Conservation (phyloP, 495 filamentous ascomycete genomes). For the Aspergillus diversus region DNA sequence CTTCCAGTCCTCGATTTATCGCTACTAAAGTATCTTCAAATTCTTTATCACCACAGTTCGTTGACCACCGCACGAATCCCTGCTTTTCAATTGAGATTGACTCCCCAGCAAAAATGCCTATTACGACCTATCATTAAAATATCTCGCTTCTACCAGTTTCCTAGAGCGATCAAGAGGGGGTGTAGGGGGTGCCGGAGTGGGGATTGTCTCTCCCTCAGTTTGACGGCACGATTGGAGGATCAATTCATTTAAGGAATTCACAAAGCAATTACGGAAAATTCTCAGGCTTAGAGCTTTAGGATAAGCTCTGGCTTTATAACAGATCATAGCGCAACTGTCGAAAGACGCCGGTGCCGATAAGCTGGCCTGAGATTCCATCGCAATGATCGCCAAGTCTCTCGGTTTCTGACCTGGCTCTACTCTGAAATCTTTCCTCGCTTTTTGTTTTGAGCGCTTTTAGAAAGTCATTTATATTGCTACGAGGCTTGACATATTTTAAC, state of each 20-base stretch:
- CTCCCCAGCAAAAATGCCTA: slow-evolving; percentile 22
- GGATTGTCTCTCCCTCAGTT: slow-evolving; percentile 5
- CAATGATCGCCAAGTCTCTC: slow-evolving; percentile 11
- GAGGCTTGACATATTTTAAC: neutral
- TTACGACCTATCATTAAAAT: slow-evolving; percentile 11
- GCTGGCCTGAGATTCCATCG: neutral
- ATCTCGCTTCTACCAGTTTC: slow-evolving; percentile 14
- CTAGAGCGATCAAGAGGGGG: slow-evolving; percentile 10
- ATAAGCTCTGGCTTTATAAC: neutral
- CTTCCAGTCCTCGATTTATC: no score
- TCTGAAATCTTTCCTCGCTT: neutral
- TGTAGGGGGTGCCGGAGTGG: slow-evolving; percentile 8
- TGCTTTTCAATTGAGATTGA: neutral
- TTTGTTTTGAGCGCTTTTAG: neutral
- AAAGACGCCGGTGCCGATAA: neutral
- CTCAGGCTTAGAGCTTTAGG: neutral
- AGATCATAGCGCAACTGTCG: neutral
- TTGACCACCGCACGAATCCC: neutral
- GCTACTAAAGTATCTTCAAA: neutral
- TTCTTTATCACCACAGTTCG: neutral
- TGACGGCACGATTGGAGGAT: slow-evolving; percentile 32
- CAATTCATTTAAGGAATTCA: slow-evolving; percentile 23
- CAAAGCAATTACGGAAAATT: slow-evolving; percentile 13
- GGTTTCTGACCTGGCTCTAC: neutral
- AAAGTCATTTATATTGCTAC: neutral